Percentiles rank a stretch among this genome's conserved stretches.
phyloP scores from a whole-genome alignment of 192 early-diverging fungal species.

The Rhizoclosmatium globosum region DNA sequence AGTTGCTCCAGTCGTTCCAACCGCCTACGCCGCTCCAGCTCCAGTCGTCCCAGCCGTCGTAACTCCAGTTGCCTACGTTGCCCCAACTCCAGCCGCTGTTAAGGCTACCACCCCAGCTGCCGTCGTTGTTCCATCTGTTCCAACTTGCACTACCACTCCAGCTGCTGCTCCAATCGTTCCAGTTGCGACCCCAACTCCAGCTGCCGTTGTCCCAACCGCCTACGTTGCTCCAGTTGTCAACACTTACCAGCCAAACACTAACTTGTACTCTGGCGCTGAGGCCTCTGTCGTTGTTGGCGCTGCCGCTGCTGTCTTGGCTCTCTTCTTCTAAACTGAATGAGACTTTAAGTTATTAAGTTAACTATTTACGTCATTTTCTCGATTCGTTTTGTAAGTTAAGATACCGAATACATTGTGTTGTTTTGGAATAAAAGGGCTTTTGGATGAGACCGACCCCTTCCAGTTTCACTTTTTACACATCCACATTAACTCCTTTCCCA shows the following conservation, averaged over 20 bases:
- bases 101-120: neutral
- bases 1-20: neutral
- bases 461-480: no score
- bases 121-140: neutral
- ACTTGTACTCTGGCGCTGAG: slow-evolving; percentile 24
- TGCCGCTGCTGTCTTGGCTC: slow-evolving; percentile 26
- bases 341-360: no score
- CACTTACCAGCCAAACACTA: slow-evolving; percentile 4
- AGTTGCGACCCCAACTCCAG: slow-evolving; percentile 6
- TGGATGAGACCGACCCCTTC: no score
- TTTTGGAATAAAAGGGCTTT: no score
- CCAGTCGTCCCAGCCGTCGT: neutral
- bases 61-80: neutral
- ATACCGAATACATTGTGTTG: no score
- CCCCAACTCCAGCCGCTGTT: neutral
- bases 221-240: neutral
- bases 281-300: neutral
- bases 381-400: no score
- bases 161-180: neutral
- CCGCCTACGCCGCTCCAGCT: neutral
- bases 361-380: no score
- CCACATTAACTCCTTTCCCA: no score
- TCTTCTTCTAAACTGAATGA: neutral
- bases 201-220: neutral
- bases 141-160: neutral